These are phyloP conservation scores for Echites panduratus DNA, from an alignment of 257 asterid species.

Conservation along the genomic window DNA sequence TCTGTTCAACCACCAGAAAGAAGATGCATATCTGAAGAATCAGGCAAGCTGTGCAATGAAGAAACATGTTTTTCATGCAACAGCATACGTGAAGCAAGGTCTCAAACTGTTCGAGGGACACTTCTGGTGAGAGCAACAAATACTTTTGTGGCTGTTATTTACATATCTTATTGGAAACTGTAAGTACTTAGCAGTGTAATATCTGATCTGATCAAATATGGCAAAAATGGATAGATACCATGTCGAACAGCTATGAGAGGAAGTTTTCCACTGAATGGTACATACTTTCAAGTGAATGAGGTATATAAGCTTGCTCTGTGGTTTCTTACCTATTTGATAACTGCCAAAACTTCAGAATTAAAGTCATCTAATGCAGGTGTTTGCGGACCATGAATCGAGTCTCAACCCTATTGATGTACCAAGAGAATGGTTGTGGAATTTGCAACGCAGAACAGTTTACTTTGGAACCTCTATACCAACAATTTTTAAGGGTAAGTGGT, in stretches of 20 bases:
- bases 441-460: slow-evolving; percentile 79
- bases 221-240: slow-evolving; percentile 58
- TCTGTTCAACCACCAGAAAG: slow-evolving; percentile 83
- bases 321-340: slow-evolving; percentile 11
- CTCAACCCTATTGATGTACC: slow-evolving; percentile 75
- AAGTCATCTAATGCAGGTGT: slow-evolving; percentile 50
- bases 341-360: slow-evolving; percentile 12
- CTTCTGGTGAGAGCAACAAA: slow-evolving; percentile 58
- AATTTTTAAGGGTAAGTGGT: slow-evolving; percentile 71
- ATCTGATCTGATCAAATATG: slow-evolving; percentile 21
- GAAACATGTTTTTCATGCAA: slow-evolving; percentile 88
- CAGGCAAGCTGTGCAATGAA: slow-evolving; percentile 56
- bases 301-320: slow-evolving; percentile 31
- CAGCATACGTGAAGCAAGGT: slow-evolving; percentile 73
- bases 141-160: neutral
- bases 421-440: slow-evolving; percentile 85
- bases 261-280: slow-evolving; percentile 97
- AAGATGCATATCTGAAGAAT: slow-evolving; percentile 59
- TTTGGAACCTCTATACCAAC: slow-evolving; percentile 95
- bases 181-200: neutral
- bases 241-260: slow-evolving; percentile 99
- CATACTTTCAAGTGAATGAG: slow-evolving; percentile 98
- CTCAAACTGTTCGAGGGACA: slow-evolving; percentile 92
- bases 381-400: slow-evolving; percentile 92
- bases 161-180: neutral